Conservation (phyloP, 805 yeast species). For the Priceomyces medius region DNA sequence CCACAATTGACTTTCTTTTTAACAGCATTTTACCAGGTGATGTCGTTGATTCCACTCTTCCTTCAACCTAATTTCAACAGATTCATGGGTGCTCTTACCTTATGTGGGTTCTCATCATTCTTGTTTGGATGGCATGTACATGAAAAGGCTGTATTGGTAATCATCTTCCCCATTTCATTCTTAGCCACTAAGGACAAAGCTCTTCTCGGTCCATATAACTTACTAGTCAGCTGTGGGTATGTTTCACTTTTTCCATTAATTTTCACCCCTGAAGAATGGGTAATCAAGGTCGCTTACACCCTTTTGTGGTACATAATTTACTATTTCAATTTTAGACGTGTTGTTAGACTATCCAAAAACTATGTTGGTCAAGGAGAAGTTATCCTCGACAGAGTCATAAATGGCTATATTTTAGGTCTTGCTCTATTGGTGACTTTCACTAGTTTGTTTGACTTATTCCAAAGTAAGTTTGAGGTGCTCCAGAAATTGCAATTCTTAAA, state of each 20-base stretch:
- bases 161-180: constrained; percentile 85
- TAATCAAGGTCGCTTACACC: constrained; percentile 74
- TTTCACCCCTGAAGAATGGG: constrained; percentile 75
- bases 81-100: constrained; percentile 78
- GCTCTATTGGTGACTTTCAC: constrained; percentile 56
- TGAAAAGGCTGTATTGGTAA: constrained; percentile 91
- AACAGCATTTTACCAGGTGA: constrained; percentile 79
- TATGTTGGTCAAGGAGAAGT: constrained; percentile 19
- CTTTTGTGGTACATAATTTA: constrained; percentile 82
- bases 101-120: constrained; percentile 89
- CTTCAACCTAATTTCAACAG: constrained; percentile 72
- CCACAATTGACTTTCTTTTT: constrained; percentile 76
- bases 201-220: constrained; percentile 66
- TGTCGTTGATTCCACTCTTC: constrained; percentile 71
- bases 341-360: constrained; percentile 54
- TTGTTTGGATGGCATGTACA: constrained; percentile 99
- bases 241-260: constrained; percentile 86
- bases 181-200: constrained; percentile 70
- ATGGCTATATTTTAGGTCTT: constrained; percentile 65
- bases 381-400: constrained; percentile 66
- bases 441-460: constrained; percentile 52
- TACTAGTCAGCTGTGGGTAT: constrained; percentile 76
- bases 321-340: constrained; percentile 68
- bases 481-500: constrained; percentile 69
- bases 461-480: constrained; percentile 50